Percentiles rank a stretch among this genome's conserved stretches.
Conservation (phyloP, 2,329 filamentous ascomycete genomes). For the Hawksworthiomyces lignivorus region DNA sequence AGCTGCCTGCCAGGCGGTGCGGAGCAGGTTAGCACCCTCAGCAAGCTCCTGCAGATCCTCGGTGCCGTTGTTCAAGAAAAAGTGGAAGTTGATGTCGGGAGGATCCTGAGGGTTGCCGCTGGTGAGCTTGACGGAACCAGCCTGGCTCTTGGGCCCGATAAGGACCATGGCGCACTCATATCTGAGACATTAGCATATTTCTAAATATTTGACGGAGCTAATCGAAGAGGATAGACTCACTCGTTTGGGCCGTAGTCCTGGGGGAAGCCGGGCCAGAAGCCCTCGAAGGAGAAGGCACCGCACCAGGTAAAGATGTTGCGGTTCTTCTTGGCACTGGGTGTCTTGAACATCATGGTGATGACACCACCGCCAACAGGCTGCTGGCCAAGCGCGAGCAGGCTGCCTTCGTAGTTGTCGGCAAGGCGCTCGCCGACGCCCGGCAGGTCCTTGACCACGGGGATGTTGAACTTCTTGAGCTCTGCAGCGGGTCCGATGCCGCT, state of each 20-base stretch:
- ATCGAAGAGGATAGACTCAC: conserved; percentile 2
- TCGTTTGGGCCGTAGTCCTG: conserved; percentile 14
- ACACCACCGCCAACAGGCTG: conserved; percentile 13
- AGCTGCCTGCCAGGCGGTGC: conserved; percentile 11
- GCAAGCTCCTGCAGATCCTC: conserved; percentile 14
- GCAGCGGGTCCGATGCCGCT: conserved; percentile 35
- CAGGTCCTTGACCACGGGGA: conserved; percentile 30
- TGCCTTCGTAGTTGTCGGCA: conserved; percentile 45
- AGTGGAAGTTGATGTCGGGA: conserved; percentile 57
- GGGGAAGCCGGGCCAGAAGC: conserved; percentile 18
- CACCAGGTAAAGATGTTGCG: conserved; percentile 16
- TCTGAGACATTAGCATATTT: too few relatives aligned
- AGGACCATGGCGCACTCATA: conserved; percentile 14
- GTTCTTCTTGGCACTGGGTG: conserved; percentile 8
- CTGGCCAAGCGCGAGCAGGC: conserved; percentile 11
- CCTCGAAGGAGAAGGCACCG: conserved; percentile 16
- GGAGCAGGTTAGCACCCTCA: conserved; percentile 15
- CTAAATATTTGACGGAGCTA: too few relatives aligned
- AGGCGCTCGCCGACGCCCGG: conserved; percentile 58
- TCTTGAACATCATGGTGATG: conserved; percentile 15
- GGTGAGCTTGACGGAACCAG: conserved; percentile 53
- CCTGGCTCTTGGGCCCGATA: conserved; percentile 18
- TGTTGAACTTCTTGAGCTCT: conserved; percentile 26
- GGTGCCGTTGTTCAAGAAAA: conserved; percentile 35
- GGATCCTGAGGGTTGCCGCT: conserved; percentile 56